These are phyloP conservation scores for cucumber (Cucumis sativus) DNA, from an alignment of 306 rosid species.

Conservation along the genomic window DNA sequence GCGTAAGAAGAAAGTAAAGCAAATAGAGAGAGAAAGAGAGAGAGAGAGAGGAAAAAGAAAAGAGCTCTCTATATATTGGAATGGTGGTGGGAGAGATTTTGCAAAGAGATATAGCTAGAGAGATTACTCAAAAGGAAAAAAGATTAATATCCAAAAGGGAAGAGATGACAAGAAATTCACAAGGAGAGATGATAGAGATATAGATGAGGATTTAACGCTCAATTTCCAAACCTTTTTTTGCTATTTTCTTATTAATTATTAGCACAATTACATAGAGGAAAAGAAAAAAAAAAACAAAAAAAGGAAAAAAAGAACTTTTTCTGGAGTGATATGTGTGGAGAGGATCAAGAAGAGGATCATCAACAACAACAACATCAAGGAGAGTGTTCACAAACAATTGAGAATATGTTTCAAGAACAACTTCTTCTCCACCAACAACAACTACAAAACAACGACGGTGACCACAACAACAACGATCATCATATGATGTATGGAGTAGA, in stretches of 20 bases:
- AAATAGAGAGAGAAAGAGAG: not conserved
- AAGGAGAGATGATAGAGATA: not conserved
- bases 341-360: not conserved
- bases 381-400: slow-evolving; percentile 9
- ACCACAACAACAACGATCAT: not conserved
- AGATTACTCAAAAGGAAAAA: slow-evolving; percentile 17
- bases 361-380: not conserved
- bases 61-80: slow-evolving; percentile 35
- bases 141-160: slow-evolving; percentile 13
- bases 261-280: no score
- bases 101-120: not conserved
- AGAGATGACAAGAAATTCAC: not conserved
- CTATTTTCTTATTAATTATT: no score
- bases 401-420: slow-evolving; percentile 13
- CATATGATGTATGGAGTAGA: slow-evolving; percentile 16
- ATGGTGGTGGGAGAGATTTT: slow-evolving; percentile 26
- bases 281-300: no score
- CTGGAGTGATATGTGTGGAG: slow-evolving; percentile 6
- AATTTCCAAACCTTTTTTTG: not conserved
- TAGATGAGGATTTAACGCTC: not conserved
- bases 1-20: slow-evolving; percentile 86
- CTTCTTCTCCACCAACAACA: slow-evolving; percentile 36
- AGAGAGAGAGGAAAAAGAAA: slow-evolving; percentile 19
- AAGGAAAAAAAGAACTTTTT: not conserved
- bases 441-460: slow-evolving; percentile 17